phyloP scores from a whole-genome alignment of 352 stramenopile species.

The Globisporangium yorkense region DNA sequence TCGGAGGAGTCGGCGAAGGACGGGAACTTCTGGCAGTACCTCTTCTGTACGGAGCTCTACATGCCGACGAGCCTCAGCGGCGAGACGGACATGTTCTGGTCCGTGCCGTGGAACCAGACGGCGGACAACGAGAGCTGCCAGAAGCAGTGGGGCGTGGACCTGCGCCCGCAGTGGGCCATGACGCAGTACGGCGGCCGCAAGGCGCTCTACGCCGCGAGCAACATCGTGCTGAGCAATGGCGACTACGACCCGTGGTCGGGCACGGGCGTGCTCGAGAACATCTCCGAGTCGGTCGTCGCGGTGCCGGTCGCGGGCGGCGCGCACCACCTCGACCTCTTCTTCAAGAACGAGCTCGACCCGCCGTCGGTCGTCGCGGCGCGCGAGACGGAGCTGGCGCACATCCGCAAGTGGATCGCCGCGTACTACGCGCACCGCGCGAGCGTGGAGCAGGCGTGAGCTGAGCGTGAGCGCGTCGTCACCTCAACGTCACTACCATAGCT shows the following conservation, averaged over 20 bases:
- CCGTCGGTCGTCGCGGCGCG: constrained; percentile 60
- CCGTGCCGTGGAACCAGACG: constrained; percentile 53
- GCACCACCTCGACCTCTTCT: constrained; percentile 92
- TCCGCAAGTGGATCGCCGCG: constrained; percentile 76
- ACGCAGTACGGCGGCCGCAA: constrained; percentile 71
- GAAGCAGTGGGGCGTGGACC: constrained; percentile 50
- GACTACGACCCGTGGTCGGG: constrained; percentile 91
- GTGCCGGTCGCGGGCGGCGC: constrained; percentile 68
- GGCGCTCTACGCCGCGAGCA: constrained; percentile 65
- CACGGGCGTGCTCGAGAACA: constrained; percentile 73
- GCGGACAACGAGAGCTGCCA: constrained; percentile 59
- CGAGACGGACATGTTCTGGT: constrained; percentile 87
- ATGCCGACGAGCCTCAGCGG: constrained; percentile 58
- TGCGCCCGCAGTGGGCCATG: constrained; percentile 58
- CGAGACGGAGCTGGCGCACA: constrained; percentile 64
- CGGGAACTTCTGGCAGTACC: constrained; percentile 74
- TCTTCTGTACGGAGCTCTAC: constrained; percentile 77
- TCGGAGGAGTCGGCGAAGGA: constrained; percentile 49
- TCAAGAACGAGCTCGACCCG: constrained; percentile 81
- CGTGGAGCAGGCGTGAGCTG: constrained; percentile 3
- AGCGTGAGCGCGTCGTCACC: too few relatives aligned
- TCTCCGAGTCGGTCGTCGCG: constrained; percentile 64
- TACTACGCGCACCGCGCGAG: constrained; percentile 32
- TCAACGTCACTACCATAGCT: too few relatives aligned
- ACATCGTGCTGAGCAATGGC: constrained; percentile 95